Evolutionary conservation across 768 basidiomycete species (phyloP), one percentile per base, ranked within the genome.

Genomic region (Naematelia encephala): DNA sequence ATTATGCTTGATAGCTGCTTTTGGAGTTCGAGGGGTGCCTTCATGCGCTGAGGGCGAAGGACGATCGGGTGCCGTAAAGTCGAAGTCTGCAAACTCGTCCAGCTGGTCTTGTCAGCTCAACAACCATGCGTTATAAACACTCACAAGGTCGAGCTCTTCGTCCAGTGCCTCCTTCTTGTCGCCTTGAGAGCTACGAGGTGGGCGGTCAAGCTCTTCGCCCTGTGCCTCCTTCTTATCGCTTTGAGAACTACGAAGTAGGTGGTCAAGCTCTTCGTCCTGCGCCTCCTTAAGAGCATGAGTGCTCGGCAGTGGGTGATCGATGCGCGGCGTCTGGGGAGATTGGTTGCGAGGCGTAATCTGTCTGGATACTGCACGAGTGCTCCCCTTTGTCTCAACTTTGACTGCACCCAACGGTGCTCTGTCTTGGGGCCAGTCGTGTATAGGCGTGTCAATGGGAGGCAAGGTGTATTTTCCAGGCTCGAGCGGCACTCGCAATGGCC

Each of bases 41-140:
- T 8, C 46, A 23, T 21, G 25, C 22, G 8, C 8, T 8, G 34
- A 39, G 8, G 48, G 27, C 21, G 29, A 23, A 25, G 25, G 5
- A 16, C 26, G 55, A 47, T 14, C 47, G 22, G 19, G 16, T 13
- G 45, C 25, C 19, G 45, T 47, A 44, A 56, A 56, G 13, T 27
- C 25, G 26, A 25, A 56, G 5, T 56, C 55, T 3, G 55, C 55
- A 27, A 56, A 56, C 12, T 56, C 55, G 22, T 45, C 55, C 21
- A 56, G 22, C 55, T 56, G 13, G 19, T 54, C 30, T 5, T 22
- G 52, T 54, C 22, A 55, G 54, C n/a, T n/a, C n/a, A 39, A 39
- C 34, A 16, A 8, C 34, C 34, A 39, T 39, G 16, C 34, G 14
- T n/a, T 21, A 21, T 10, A 47, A 21, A 19, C 11, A 26, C 48